Evolutionary conservation across 1,284 basidiomycete genomes (phyloP).

Genomic region (Takashimella koratensis): DNA sequence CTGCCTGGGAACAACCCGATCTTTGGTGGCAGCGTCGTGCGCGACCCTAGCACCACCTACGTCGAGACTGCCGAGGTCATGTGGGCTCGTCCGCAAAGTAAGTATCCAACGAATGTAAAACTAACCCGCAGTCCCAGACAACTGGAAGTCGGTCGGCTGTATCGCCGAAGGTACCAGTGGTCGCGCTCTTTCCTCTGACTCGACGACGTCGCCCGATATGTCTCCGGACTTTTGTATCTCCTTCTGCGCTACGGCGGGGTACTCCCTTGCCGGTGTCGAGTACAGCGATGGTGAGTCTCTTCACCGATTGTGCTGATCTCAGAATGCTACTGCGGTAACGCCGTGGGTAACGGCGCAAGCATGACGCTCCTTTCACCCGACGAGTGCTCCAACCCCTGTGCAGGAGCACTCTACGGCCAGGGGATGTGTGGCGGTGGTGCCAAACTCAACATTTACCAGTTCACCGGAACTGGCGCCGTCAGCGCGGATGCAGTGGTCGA

Average conservation of each 20-base stretch:
- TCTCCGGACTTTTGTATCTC: neutral
- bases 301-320: neutral
- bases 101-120: too few relatives aligned
- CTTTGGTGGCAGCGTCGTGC: conserved; percentile 5
- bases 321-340: neutral
- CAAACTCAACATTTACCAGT: conserved; percentile 10
- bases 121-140: neutral
- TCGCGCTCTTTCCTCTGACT: neutral
- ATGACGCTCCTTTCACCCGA: neutral
- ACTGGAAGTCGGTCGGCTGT: neutral
- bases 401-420: conserved; percentile 4
- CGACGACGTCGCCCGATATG: neutral
- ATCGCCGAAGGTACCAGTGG: neutral
- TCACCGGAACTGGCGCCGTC: conserved; percentile 3
- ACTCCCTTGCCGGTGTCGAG: neutral
- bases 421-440: conserved; percentile 8
- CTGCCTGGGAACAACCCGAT: conserved; percentile 28
- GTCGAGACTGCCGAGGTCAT: conserved; percentile 10
- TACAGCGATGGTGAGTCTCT: neutral
- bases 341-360: neutral
- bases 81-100: neutral
- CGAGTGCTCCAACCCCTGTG: conserved; percentile 5
- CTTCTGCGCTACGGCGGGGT: neutral
- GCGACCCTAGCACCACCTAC: conserved; percentile 6
- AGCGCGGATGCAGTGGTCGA: neutral